Percentiles rank a stretch among this genome's conserved stretches.
Evolutionary conservation across 106 monocot genomes (phyloP).

Genomic region (Amphibolis antarctica): DNA sequence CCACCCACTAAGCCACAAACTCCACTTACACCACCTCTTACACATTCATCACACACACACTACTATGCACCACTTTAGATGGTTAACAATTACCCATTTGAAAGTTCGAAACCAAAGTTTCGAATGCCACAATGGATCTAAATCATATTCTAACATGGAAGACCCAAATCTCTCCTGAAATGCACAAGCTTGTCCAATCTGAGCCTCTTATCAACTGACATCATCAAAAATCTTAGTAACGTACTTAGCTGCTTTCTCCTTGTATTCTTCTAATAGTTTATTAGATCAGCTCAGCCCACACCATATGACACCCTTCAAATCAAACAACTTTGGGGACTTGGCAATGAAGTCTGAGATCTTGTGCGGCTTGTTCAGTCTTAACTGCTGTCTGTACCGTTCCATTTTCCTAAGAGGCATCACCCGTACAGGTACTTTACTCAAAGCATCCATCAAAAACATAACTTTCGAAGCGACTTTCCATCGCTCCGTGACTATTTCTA

Average conservation of each 20-base stretch:
- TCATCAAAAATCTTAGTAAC: constrained; percentile 59
- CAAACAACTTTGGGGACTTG: constrained; percentile 60
- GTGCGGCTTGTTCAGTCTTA: constrained; percentile 40
- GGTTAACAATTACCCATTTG: too few relatives aligned
- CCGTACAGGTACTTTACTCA: constrained; percentile 47
- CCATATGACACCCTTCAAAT: constrained; percentile 45
- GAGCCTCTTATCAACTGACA: constrained; percentile 72
- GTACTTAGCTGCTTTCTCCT: constrained; percentile 36
- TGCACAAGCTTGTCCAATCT: constrained; percentile 63
- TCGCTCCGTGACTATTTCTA: constrained; percentile 56
- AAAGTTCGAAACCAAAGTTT: too few relatives aligned
- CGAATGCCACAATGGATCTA: too few relatives aligned
- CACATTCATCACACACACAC: too few relatives aligned
- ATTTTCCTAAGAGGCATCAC: constrained; percentile 35
- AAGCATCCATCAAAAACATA: constrained; percentile 33
- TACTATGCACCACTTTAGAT: too few relatives aligned
- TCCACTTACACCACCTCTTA: too few relatives aligned
- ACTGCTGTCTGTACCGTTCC: constrained; percentile 42
- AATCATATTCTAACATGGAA: too few relatives aligned
- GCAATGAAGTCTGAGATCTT: constrained; percentile 46
- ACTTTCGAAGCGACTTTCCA: constrained; percentile 58
- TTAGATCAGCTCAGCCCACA: constrained; percentile 40
- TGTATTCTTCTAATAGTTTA: constrained; percentile 32
- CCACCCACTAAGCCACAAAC: too few relatives aligned
- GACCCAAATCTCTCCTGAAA: constrained; percentile 69